Conservation (phyloP, 2,329 filamentous ascomycete genomes). For the Botrytis hyacinthi region DNA sequence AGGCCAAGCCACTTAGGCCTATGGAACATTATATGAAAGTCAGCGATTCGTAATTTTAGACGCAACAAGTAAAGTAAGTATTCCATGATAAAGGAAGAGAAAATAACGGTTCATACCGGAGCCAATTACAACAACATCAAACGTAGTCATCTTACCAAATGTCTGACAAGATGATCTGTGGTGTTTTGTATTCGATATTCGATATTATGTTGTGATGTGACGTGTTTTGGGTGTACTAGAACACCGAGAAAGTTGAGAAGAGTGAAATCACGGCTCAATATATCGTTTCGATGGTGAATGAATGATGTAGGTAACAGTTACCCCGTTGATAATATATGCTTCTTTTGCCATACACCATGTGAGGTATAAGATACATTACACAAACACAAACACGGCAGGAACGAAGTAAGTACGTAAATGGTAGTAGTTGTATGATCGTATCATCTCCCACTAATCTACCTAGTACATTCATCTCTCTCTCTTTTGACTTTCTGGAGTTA, state of each 20-base stretch:
- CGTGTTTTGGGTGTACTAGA: neutral
- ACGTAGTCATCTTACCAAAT: neutral
- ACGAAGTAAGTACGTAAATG: neutral
- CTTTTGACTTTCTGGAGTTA: neutral
- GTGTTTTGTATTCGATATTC: neutral
- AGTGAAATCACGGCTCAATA: neutral
- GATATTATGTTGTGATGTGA: neutral
- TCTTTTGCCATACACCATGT: neutral
- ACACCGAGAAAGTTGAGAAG: neutral
- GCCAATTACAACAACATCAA: slow-evolving; percentile 8
- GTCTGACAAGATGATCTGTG: neutral
- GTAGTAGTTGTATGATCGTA: neutral
- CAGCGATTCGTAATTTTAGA: neutral
- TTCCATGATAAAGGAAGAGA: neutral
- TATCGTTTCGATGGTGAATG: neutral
- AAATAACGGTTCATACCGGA: neutral
- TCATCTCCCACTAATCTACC: neutral
- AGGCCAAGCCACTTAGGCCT: slow-evolving; percentile 21
- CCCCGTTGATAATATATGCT: neutral
- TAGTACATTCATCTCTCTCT: neutral
- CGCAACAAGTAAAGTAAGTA: neutral
- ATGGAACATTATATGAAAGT: neutral
- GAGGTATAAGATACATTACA: neutral
- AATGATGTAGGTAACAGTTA: neutral
- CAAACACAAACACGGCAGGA: neutral